phyloP scores from a whole-genome alignment of 345 rosid species.

The Eucalyptus marginata region DNA sequence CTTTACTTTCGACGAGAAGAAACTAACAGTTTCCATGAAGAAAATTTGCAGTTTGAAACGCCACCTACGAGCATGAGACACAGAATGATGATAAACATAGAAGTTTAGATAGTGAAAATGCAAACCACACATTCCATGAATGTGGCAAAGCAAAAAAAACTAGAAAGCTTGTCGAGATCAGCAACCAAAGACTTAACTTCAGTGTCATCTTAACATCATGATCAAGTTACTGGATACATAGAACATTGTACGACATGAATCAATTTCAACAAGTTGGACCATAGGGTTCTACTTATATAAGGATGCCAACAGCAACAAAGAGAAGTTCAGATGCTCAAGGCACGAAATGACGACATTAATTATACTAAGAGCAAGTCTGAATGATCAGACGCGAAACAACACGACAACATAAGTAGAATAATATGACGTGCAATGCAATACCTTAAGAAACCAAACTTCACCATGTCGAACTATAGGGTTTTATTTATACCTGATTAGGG shows the following conservation, averaged over 20 bases:
- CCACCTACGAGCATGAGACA: neutral
- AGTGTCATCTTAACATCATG: neutral
- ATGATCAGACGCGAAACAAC: neutral
- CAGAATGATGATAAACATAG: neutral
- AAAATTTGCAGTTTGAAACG: neutral
- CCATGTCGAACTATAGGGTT: neutral
- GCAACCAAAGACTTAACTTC: neutral
- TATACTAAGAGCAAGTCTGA: neutral
- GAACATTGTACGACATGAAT: neutral
- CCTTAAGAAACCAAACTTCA: neutral
- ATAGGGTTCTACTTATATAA: neutral
- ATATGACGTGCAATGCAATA: neutral
- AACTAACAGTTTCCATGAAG: neutral
- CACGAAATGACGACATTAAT: neutral
- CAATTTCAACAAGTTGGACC: neutral
- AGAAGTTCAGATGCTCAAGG: neutral
- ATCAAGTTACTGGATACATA: neutral
- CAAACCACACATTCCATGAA: neutral
- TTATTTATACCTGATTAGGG: neutral
- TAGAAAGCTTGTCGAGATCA: neutral
- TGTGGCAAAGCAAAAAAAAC: neutral
- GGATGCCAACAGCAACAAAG: neutral
- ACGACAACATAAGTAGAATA: neutral
- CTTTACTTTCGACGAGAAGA: neutral
- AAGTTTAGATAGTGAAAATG: neutral